phyloP scores from a whole-genome alignment of 352 stramenopile genomes.

The Phytophthora idaei region DNA sequence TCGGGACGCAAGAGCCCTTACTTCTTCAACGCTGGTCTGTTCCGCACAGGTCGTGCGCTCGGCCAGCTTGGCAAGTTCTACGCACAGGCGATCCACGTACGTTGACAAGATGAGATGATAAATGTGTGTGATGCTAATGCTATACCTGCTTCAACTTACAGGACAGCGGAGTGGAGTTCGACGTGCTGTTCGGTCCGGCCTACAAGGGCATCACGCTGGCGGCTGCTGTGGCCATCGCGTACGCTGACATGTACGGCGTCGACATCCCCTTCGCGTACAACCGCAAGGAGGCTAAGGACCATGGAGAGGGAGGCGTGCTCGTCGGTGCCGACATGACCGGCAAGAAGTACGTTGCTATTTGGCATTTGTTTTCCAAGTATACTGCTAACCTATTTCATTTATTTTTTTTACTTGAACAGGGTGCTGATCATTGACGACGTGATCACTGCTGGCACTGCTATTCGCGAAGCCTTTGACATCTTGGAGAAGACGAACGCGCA shows the following conservation, averaged over 20 bases:
- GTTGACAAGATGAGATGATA: constrained; percentile 5
- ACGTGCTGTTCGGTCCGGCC: constrained; percentile 98
- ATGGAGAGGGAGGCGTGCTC: constrained; percentile 97
- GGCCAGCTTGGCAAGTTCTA: constrained; percentile 95
- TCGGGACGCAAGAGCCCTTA: constrained; percentile 97
- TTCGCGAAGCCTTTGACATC: constrained; percentile 94
- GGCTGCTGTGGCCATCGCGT: constrained; percentile 93
- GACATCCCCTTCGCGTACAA: constrained; percentile 98
- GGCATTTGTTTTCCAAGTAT: background rate
- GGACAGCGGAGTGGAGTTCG: constrained; percentile 93
- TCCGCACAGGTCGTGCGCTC: constrained; percentile 94
- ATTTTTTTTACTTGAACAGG: constrained; percentile 32
- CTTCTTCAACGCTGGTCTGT: constrained; percentile 99
- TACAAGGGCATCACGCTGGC: constrained; percentile 99
- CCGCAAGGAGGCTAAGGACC: constrained; percentile 99
- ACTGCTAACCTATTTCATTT: background rate
- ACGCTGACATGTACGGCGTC: constrained; percentile 90
- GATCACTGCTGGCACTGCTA: constrained; percentile 99
- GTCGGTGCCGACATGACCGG: constrained; percentile 95
- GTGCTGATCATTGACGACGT: constrained; percentile 99
- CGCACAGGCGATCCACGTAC: constrained; percentile 91
- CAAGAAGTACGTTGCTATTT: constrained; percentile 78
- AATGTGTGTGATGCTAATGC: background rate
- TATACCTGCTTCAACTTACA: constrained; percentile 35
- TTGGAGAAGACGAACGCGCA: constrained; percentile 91